Conservation (phyloP, 2,329 filamentous ascomycete genomes). For the Trichoderma sp. region DNA sequence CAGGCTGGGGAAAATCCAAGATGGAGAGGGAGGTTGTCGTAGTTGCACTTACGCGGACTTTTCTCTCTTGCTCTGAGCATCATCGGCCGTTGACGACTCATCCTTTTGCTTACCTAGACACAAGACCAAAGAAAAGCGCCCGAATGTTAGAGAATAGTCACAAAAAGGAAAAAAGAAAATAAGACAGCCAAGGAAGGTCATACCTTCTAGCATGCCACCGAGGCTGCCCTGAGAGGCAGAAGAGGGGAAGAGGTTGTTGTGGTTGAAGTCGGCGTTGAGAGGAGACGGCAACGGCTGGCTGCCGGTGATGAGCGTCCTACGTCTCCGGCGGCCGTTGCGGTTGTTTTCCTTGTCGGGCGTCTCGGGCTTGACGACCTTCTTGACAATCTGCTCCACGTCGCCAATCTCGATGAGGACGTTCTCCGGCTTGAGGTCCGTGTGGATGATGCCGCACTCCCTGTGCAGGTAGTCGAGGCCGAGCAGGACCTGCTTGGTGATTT, state of each 20-base stretch:
- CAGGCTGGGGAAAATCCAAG: neutral
- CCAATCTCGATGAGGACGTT: conserved; percentile 99
- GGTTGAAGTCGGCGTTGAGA: conserved; percentile 87
- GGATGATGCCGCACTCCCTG: conserved; percentile 97
- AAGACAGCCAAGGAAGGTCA: conserved; percentile 32
- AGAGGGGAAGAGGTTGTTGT: conserved; percentile 68
- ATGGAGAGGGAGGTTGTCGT: neutral
- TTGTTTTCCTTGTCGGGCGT: conserved; percentile 78
- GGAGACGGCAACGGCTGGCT: conserved; percentile 95
- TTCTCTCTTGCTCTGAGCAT: conserved; percentile 80
- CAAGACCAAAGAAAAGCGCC: conserved; percentile 29
- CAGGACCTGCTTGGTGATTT: conserved; percentile 97
- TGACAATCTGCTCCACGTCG: conserved; percentile 97
- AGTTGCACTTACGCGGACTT: conserved; percentile 82
- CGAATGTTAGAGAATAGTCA: neutral
- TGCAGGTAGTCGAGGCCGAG: conserved; percentile 95
- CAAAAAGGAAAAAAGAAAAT: neutral
- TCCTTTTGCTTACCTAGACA: conserved; percentile 42
- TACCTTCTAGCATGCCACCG: conserved; percentile 83
- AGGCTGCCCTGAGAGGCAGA: conserved; percentile 73
- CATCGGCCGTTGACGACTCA: conserved; percentile 56
- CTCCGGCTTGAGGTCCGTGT: conserved; percentile 96
- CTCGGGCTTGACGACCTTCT: conserved; percentile 89
- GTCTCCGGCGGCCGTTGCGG: conserved; percentile 83
- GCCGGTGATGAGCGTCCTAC: conserved; percentile 93